phyloP scores from a whole-genome alignment of 306 rosid genomes.

The Morella rubra region DNA sequence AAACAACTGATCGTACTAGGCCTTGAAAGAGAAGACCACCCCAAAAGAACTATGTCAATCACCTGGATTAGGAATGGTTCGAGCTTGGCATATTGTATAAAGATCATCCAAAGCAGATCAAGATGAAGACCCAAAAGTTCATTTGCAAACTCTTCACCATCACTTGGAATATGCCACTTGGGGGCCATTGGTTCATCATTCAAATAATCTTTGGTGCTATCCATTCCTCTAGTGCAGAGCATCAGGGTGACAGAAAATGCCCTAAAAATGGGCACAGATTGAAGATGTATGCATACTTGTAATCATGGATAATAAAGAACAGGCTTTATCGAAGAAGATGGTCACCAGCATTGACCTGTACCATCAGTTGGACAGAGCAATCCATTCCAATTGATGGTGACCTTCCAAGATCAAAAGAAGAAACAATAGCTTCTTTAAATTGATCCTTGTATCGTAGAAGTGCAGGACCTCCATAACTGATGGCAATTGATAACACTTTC shows the following conservation, averaged over 20 bases:
- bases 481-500: constrained; percentile 79
- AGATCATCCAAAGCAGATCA: constrained; percentile 90
- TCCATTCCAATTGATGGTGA: too few relatives aligned
- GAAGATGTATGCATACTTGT: too few relatives aligned
- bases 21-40: constrained; percentile 19
- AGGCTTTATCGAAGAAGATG: constrained; percentile 90
- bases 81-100: constrained; percentile 64
- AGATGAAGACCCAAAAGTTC: constrained; percentile 91
- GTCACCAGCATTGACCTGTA: constrained; percentile 97
- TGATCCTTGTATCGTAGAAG: constrained; percentile 76
- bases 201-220: constrained; percentile 74
- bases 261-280: constrained; percentile 44
- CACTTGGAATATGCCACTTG: constrained; percentile 92
- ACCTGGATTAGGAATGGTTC: constrained; percentile 82
- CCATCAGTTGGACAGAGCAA: too few relatives aligned
- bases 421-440: constrained; percentile 65
- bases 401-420: constrained; percentile 99
- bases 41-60: constrained; percentile 19
- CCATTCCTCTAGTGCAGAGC: constrained; percentile 91
- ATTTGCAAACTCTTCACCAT: constrained; percentile 78
- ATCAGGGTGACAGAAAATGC: constrained; percentile 67
- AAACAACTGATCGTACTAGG: too few relatives aligned
- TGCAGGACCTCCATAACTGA: constrained; percentile 86
- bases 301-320: too few relatives aligned
- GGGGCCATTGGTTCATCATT: constrained; percentile 51